These are phyloP conservation scores for Amphibolis antarctica DNA, from an alignment of 106 monocot genomes.

Conservation along the genomic window DNA sequence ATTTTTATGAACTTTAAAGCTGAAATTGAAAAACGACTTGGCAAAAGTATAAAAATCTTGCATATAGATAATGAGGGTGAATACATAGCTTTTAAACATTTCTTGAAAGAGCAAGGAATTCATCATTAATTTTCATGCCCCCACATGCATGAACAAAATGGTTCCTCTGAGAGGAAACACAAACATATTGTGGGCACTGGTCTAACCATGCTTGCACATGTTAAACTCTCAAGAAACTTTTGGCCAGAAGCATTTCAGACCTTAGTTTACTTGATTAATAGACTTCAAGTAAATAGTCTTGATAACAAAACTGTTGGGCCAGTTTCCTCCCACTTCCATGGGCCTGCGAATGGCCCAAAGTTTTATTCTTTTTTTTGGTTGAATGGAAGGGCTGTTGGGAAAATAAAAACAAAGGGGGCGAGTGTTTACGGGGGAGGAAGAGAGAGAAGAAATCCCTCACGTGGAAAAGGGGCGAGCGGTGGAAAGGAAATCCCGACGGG, in stretches of 20 bases:
- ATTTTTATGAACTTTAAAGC: background rate
- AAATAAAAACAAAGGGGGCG: no score
- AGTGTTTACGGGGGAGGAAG: no score
- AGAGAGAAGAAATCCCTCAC: no score
- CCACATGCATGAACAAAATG: background rate
- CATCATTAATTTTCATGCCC: background rate
- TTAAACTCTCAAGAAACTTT: background rate
- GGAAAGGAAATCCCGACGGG: no score
- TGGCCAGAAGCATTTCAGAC: background rate
- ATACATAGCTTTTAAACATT: background rate
- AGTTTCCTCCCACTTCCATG: no score
- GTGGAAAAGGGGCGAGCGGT: no score
- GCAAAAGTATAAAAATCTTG: background rate
- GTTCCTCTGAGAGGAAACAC: background rate
- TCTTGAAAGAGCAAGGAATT: background rate
- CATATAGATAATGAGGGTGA: background rate
- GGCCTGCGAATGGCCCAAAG: no score
- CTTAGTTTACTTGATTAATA: background rate
- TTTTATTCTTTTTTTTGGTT: no score
- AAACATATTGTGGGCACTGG: conserved; percentile 2
- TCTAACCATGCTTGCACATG: background rate
- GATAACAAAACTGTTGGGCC: no score
- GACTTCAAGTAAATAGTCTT: no score
- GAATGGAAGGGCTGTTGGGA: no score
- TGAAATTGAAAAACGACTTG: background rate